These are phyloP conservation scores for Magnolia kwangsiensis DNA, from an alignment of 164 flowering plant genomes.

Conservation along the genomic window DNA sequence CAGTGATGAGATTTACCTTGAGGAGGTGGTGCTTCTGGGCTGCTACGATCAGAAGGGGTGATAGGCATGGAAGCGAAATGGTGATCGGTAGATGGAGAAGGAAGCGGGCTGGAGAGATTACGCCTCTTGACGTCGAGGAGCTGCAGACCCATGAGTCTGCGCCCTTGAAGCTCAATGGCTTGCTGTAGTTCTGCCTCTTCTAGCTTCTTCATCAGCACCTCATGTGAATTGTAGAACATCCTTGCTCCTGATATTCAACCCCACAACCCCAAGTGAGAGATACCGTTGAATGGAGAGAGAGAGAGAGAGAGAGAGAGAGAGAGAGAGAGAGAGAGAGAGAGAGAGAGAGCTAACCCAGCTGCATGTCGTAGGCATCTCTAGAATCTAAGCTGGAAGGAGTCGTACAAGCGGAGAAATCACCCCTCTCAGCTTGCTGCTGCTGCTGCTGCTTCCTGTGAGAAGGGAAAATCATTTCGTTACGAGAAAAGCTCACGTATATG, in stretches of 20 bases:
- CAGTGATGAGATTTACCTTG: slow-evolving; percentile 36
- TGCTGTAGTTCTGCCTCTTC: slow-evolving; percentile 86
- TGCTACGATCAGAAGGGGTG: slow-evolving; percentile 24
- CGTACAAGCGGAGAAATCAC: slow-evolving; percentile 58
- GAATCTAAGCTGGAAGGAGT: slow-evolving; percentile 71
- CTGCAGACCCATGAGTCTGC: slow-evolving; percentile 75
- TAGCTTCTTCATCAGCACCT: slow-evolving; percentile 59
- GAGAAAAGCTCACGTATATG: not conserved
- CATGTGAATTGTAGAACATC: slow-evolving; percentile 65
- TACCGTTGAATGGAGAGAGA: not conserved
- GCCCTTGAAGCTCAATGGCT: slow-evolving; percentile 74
- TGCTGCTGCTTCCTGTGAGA: slow-evolving; percentile 45
- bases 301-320: not conserved
- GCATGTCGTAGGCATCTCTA: slow-evolving; percentile 74
- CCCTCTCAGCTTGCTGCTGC: slow-evolving; percentile 59
- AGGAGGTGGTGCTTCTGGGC: slow-evolving; percentile 21
- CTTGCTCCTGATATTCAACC: slow-evolving; percentile 41
- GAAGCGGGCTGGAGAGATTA: not conserved
- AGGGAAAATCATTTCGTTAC: not conserved
- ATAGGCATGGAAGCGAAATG: slow-evolving; percentile 19
- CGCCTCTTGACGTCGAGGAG: slow-evolving; percentile 61
- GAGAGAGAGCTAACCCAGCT: slow-evolving; percentile 44
- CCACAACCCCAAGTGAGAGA: not conserved
- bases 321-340: not conserved
- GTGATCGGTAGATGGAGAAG: not conserved